Conservation (phyloP, 2,329 filamentous ascomycete species). For the Aspergillus arachidicola region DNA sequence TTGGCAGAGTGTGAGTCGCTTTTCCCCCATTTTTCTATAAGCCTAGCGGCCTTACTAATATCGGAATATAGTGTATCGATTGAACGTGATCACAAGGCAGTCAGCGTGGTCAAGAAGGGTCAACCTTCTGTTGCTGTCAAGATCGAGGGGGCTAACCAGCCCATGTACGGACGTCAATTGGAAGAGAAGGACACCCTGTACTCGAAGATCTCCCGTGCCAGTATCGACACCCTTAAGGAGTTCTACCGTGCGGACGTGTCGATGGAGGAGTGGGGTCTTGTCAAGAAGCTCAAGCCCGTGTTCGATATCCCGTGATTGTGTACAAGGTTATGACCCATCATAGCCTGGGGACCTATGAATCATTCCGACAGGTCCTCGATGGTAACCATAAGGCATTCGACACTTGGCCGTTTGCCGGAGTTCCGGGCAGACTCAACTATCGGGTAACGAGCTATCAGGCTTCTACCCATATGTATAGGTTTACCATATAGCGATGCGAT, state of each 20-base stretch:
- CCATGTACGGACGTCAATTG: constrained; percentile 89
- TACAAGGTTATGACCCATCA: background rate
- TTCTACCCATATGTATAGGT: background rate
- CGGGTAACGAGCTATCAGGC: background rate
- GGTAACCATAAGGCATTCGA: background rate
- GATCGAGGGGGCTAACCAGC: constrained; percentile 92
- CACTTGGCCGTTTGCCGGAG: background rate
- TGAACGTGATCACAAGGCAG: constrained; percentile 95
- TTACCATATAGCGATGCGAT: constrained; percentile 11
- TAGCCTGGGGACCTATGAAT: no score
- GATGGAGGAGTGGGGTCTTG: constrained; percentile 91
- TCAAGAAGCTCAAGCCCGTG: constrained; percentile 91
- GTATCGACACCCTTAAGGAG: constrained; percentile 94
- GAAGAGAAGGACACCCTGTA: constrained; percentile 90
- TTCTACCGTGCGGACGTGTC: constrained; percentile 86
- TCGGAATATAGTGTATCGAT: constrained; percentile 73
- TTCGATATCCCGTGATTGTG: constrained; percentile 76
- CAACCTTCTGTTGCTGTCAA: constrained; percentile 98
- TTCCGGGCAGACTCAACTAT: background rate
- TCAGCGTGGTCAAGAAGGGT: constrained; percentile 89
- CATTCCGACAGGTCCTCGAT: background rate
- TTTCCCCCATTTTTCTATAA: background rate
- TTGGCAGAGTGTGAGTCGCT: constrained; percentile 87
- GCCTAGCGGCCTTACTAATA: constrained; percentile 22
- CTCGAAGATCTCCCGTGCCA: constrained; percentile 80